A percentile compares a stretch with the other conserved stretches of the same genome.
These are phyloP conservation scores for Leccinum subgranulosum DNA, from an alignment of 768 basidiomycete species.

Conservation along the genomic window DNA sequence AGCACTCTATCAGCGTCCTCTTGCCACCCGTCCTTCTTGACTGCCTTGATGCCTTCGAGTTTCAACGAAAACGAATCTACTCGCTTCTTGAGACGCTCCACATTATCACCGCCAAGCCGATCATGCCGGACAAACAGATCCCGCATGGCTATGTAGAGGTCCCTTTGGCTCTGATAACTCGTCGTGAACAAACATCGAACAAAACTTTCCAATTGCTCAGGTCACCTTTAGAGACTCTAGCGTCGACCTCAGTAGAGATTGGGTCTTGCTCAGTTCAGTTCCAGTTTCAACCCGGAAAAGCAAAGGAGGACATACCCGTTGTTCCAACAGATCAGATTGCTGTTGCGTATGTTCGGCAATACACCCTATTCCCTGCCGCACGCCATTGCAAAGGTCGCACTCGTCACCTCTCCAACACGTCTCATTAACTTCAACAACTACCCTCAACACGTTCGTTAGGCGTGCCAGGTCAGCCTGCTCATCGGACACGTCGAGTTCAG, in stretches of 20 bases:
- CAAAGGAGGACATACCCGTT: constrained; percentile 49
- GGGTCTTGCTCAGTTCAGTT: constrained; percentile 44
- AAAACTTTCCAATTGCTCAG: background rate
- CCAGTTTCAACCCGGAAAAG: background rate
- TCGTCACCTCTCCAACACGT: constrained; percentile 82
- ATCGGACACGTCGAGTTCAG: constrained; percentile 28
- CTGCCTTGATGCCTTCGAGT: constrained; percentile 67
- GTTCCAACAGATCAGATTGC: constrained; percentile 72
- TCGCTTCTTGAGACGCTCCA: constrained; percentile 83
- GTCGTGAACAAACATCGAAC: constrained; percentile 9
- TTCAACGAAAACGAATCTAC: constrained; percentile 74
- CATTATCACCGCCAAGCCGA: constrained; percentile 83
- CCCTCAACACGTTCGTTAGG: constrained; percentile 77
- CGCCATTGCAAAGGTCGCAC: constrained; percentile 77
- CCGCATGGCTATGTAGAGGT: constrained; percentile 82
- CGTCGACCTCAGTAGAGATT: constrained; percentile 59
- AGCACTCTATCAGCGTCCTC: constrained; percentile 79
- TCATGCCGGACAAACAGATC: constrained; percentile 87
- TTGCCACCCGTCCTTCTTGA: constrained; percentile 81
- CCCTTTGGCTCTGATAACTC: constrained; percentile 60
- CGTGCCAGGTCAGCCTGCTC: constrained; percentile 80
- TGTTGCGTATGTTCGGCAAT: constrained; percentile 65
- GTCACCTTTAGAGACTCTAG: constrained; percentile 75
- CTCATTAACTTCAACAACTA: constrained; percentile 73
- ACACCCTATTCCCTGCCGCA: constrained; percentile 66